Evolutionary conservation across 2,329 filamentous ascomycete genomes (phyloP).

Genomic region (Neopestalotiopsis sp.): DNA sequence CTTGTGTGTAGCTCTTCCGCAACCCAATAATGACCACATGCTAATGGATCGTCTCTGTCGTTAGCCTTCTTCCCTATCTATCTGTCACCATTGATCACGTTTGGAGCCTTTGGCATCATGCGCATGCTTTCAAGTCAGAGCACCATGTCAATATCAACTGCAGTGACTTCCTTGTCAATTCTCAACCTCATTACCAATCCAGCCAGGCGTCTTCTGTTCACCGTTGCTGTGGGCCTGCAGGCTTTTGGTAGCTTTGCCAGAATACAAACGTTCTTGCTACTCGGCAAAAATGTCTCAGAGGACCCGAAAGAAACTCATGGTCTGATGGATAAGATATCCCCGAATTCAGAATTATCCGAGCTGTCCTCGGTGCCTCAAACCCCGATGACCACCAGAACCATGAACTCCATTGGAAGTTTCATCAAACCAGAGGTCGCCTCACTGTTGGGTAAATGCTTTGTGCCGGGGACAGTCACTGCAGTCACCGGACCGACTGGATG

Average conservation of each 20-base stretch:
- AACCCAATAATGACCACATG: not conserved
- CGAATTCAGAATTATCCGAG: not conserved
- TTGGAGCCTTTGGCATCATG: slow-evolving; percentile 17
- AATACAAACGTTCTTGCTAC: slow-evolving; percentile 5
- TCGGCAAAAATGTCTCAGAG: not conserved
- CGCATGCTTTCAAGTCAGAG: slow-evolving; percentile 10
- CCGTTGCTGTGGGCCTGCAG: slow-evolving; percentile 6
- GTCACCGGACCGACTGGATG: not conserved
- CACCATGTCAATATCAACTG: slow-evolving; percentile 7
- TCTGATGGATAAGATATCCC: not conserved
- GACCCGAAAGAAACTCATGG: not conserved
- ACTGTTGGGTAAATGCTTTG: not conserved
- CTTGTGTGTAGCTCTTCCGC: not conserved
- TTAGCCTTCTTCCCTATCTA: slow-evolving; percentile 5
- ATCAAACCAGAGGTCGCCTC: not conserved
- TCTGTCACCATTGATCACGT: slow-evolving; percentile 10
- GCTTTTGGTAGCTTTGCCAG: slow-evolving; percentile 13
- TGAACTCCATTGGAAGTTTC: not conserved
- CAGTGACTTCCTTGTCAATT: slow-evolving; percentile 14
- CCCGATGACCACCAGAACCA: not conserved
- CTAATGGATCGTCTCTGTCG: not conserved
- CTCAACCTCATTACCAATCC: slow-evolving; percentile 17
- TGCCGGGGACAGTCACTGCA: not conserved
- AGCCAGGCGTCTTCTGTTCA: slow-evolving; percentile 10
- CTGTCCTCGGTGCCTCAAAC: not conserved